These are phyloP conservation scores for Diaporthe sp. DNA, from an alignment of 2,329 filamentous ascomycete genomes.

Conservation along the genomic window DNA sequence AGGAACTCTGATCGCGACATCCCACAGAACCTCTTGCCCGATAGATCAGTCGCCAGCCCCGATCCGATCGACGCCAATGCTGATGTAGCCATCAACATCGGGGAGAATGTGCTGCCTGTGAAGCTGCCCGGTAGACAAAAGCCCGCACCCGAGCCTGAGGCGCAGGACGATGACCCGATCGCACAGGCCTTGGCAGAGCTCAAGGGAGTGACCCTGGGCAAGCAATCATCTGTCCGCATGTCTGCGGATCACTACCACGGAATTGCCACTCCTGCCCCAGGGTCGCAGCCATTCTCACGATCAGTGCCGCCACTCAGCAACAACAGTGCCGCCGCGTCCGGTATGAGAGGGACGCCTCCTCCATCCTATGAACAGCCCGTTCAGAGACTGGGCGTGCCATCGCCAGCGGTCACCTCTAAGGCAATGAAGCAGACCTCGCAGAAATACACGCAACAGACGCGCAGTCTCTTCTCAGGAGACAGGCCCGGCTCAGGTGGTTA, in stretches of 20 bases:
- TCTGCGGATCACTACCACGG: conserved; percentile 97
- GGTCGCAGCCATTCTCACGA: conserved; percentile 59
- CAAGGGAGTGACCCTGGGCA: conserved; percentile 82
- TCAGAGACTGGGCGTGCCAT: conserved; percentile 87
- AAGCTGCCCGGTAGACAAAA: conserved; percentile 79
- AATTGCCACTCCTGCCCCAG: conserved; percentile 84
- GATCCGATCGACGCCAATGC: conserved; percentile 93
- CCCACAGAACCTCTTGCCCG: conserved; percentile 54
- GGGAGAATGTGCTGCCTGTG: conserved; percentile 96
- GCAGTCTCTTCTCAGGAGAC: conserved; percentile 76
- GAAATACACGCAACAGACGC: conserved; percentile 86
- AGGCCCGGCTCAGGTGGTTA: conserved; percentile 55
- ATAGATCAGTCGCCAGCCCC: conserved; percentile 72
- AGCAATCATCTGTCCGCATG: conserved; percentile 84
- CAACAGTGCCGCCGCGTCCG: conserved; percentile 64
- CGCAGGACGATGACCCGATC: conserved; percentile 85
- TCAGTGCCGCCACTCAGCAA: conserved; percentile 56
- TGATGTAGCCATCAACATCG: conserved; percentile 92
- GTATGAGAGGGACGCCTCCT: conserved; percentile 82
- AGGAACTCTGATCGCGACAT: conserved; percentile 54
- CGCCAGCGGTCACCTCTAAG: conserved; percentile 91
- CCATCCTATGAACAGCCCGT: conserved; percentile 87
- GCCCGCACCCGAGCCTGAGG: conserved; percentile 55
- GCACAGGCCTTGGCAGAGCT: conserved; percentile 92
- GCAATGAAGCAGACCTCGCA: conserved; percentile 97